Evolutionary conservation across 2,329 filamentous ascomycete species (phyloP).

Genomic region (Xylaria sp.): DNA sequence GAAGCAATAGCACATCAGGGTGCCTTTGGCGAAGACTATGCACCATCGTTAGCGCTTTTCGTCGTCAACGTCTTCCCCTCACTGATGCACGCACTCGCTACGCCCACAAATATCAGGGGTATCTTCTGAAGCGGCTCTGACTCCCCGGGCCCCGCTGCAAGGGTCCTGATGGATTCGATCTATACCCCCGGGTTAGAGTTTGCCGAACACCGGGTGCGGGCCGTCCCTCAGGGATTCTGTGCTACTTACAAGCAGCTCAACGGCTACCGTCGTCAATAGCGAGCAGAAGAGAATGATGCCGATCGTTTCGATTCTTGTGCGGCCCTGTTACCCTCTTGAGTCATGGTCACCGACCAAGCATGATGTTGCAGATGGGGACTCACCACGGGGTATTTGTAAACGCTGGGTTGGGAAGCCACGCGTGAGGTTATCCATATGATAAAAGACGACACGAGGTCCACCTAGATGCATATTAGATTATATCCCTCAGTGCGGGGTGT

Average conservation of each 20-base stretch:
- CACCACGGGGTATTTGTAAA: slow-evolving; percentile 67
- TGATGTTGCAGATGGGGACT: slow-evolving; percentile 28
- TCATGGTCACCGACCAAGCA: slow-evolving; percentile 8
- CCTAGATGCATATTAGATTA: slow-evolving; percentile 43
- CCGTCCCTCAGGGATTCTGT: not conserved
- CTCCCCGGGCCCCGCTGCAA: slow-evolving; percentile 51
- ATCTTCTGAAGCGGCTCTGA: slow-evolving; percentile 56
- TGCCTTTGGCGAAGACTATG: slow-evolving; percentile 56
- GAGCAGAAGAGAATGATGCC: slow-evolving; percentile 71
- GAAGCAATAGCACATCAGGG: slow-evolving; percentile 61
- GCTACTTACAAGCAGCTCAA: slow-evolving; percentile 60
- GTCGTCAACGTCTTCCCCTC: slow-evolving; percentile 1
- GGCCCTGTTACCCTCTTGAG: slow-evolving; percentile 47
- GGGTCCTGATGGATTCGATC: slow-evolving; percentile 61
- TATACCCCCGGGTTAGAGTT: slow-evolving; percentile 35
- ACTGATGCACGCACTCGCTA: slow-evolving; percentile 53
- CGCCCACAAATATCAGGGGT: slow-evolving; percentile 59
- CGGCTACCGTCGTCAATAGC: slow-evolving; percentile 69
- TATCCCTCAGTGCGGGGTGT: slow-evolving; percentile 17
- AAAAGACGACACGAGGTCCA: slow-evolving; percentile 68
- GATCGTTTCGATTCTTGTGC: slow-evolving; percentile 67
- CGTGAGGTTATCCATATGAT: slow-evolving; percentile 67
- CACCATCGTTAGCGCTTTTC: slow-evolving; percentile 26
- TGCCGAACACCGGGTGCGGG: slow-evolving; percentile 18
- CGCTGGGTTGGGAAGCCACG: slow-evolving; percentile 63